Evolutionary conservation across 441 rosid species (phyloP).

Genomic region (Jatropha podagrica): DNA sequence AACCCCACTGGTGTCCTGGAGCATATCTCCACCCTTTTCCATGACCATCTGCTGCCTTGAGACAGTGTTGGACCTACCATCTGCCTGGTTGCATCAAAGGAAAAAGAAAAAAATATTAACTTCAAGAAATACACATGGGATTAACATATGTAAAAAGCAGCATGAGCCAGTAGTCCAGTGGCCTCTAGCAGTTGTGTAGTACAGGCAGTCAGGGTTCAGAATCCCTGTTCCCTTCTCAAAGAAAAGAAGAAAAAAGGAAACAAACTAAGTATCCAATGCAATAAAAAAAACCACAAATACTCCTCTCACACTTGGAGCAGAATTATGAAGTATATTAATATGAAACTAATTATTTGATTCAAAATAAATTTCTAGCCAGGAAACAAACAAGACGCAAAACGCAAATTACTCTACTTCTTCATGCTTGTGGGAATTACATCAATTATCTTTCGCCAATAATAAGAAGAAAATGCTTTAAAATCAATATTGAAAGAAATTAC

Average conservation of each 20-base stretch:
- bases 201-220: neutral
- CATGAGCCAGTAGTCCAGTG: neutral
- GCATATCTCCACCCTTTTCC: conserved; percentile 67
- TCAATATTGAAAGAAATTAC: neutral
- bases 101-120: conserved; percentile 6
- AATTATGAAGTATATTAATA: neutral
- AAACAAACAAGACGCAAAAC: neutral
- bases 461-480: neutral
- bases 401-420: neutral
- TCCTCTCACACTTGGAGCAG: neutral
- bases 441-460: neutral
- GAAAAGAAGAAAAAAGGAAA: neutral
- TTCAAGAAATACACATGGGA: neutral
- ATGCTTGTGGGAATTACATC: neutral
- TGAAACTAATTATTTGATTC: neutral
- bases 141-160: neutral
- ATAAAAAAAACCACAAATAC: neutral
- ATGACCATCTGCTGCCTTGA: conserved; percentile 53
- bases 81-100: conserved; percentile 45
- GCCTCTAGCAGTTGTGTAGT: neutral
- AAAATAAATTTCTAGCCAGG: conserved; percentile 2
- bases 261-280: neutral
- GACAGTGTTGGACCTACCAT: conserved; percentile 44
- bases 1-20: conserved; percentile 52
- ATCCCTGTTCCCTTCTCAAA: neutral